Conservation (phyloP, 2,329 filamentous ascomycete genomes). For the Malbranchea zuffiana region DNA sequence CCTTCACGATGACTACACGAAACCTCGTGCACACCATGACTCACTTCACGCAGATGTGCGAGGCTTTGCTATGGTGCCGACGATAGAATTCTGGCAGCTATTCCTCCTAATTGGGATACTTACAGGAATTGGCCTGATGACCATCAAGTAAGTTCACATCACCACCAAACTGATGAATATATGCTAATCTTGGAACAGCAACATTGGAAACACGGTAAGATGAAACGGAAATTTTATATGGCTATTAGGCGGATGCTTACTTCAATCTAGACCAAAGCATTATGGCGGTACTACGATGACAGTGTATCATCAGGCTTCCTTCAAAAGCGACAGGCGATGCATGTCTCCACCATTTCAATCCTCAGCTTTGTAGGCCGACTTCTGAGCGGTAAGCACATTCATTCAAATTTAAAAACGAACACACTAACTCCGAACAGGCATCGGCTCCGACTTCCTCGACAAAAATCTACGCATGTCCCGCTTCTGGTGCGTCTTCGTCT, state of each 20-base stretch:
- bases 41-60: conserved; percentile 83
- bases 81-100: conserved; percentile 78
- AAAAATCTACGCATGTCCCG: conserved; percentile 70
- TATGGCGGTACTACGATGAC: conserved; percentile 79
- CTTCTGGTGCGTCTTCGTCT: conserved; percentile 79
- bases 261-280: conserved; percentile 49
- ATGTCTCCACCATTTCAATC: conserved; percentile 88
- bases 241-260: conserved; percentile 8
- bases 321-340: conserved; percentile 70
- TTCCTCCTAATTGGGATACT: conserved; percentile 82
- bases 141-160: conserved; percentile 70
- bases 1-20: conserved; percentile 37
- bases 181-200: conserved; percentile 46
- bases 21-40: conserved; percentile 56
- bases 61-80: conserved; percentile 61
- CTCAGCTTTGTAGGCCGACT: conserved; percentile 77
- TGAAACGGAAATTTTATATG: too few species aligned
- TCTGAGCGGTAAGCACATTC: conserved; percentile 50
- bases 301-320: conserved; percentile 63
- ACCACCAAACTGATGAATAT: not conserved
- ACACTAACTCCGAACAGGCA: conserved; percentile 41
- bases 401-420: conserved; percentile 14
- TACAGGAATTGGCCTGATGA: conserved; percentile 92
- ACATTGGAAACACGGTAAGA: conserved; percentile 75
- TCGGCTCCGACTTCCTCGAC: conserved; percentile 82